These are phyloP conservation scores for Candida sp. DNA, from an alignment of 1,139 yeast genomes.

Conservation along the genomic window DNA sequence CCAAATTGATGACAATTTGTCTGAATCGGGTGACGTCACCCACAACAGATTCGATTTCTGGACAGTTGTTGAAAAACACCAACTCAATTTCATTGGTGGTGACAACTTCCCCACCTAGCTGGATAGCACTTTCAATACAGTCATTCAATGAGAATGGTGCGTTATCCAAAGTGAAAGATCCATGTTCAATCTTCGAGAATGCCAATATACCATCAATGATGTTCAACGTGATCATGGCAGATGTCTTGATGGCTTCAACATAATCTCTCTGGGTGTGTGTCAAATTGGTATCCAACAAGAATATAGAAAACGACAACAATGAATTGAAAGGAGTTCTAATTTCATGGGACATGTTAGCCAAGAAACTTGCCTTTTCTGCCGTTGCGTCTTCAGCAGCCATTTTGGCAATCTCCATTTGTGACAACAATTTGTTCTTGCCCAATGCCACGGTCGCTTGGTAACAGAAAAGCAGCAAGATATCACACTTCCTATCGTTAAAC, in stretches of 20 bases:
- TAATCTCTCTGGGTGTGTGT: slow-evolving; percentile 54
- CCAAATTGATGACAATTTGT: slow-evolving; percentile 57
- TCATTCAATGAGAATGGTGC: slow-evolving; percentile 55
- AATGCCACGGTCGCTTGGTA: slow-evolving; percentile 60
- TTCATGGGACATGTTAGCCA: slow-evolving; percentile 67
- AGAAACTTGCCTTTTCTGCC: slow-evolving; percentile 59
- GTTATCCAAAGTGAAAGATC: slow-evolving; percentile 50
- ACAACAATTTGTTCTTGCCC: slow-evolving; percentile 50
- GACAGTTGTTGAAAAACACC: slow-evolving; percentile 50
- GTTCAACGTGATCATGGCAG: slow-evolving; percentile 56
- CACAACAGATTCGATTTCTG: slow-evolving; percentile 42
- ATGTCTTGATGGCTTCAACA: slow-evolving; percentile 56
- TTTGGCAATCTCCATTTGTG: slow-evolving; percentile 57
- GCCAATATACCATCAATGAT: slow-evolving; percentile 63
- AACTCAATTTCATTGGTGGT: slow-evolving; percentile 49
- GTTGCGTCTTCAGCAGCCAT: slow-evolving; percentile 64
- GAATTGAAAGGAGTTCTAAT: slow-evolving; percentile 65
- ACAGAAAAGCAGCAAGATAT: slow-evolving; percentile 49
- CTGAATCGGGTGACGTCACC: slow-evolving; percentile 59
- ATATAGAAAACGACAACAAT: slow-evolving; percentile 56
- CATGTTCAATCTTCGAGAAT: slow-evolving; percentile 61
- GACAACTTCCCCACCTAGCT: slow-evolving; percentile 57
- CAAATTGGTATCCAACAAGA: slow-evolving; percentile 53
- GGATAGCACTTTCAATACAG: slow-evolving; percentile 57
- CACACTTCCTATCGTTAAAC: slow-evolving; percentile 30